These are phyloP conservation scores for Eleusine indica DNA, from an alignment of 176 grass and related monocot genomes.

Conservation along the genomic window DNA sequence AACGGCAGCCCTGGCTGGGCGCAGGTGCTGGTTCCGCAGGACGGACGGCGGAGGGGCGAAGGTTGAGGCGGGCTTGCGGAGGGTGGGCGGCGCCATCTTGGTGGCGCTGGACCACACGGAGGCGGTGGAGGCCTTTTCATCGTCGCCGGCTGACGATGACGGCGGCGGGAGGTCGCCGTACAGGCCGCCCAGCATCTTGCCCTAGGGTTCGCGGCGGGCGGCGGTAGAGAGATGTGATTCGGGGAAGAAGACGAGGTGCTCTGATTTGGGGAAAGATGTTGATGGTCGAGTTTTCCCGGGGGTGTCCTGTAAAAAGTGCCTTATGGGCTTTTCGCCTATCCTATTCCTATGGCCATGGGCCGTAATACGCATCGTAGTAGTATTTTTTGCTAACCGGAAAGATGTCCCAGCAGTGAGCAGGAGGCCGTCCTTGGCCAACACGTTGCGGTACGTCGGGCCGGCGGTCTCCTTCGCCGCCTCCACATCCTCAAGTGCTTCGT, in stretches of 20 bases:
- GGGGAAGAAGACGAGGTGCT: constrained; percentile 1
- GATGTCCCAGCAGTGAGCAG: not conserved
- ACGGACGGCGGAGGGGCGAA: constrained; percentile 71
- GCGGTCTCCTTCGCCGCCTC: constrained; percentile 56
- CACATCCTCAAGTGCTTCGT: constrained; percentile 74
- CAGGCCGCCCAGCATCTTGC: constrained; percentile 78
- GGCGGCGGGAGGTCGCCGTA: constrained; percentile 97
- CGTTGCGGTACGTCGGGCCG: constrained; percentile 73
- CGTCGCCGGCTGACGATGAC: constrained; percentile 65
- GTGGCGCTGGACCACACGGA: constrained; percentile 77
- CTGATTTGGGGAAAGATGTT: not conserved
- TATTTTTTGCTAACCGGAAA: too few species aligned
- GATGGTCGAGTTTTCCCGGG: not conserved
- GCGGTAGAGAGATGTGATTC: not conserved
- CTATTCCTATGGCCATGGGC: too few species aligned
- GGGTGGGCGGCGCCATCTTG: constrained; percentile 36
- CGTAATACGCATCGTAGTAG: too few species aligned
- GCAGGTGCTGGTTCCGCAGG: constrained; percentile 59
- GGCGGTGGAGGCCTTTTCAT: constrained; percentile 72
- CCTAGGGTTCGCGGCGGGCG: constrained; percentile 22
- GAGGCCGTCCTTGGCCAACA: constrained; percentile 68
- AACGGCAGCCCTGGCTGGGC: constrained; percentile 19
- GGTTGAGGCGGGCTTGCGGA: constrained; percentile 78
- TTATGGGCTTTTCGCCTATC: too few species aligned
- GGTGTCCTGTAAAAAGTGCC: not conserved